Evolutionary conservation across 192 early-diverging fungal genomes (phyloP).

Genomic region (Backusella psychrophila): DNA sequence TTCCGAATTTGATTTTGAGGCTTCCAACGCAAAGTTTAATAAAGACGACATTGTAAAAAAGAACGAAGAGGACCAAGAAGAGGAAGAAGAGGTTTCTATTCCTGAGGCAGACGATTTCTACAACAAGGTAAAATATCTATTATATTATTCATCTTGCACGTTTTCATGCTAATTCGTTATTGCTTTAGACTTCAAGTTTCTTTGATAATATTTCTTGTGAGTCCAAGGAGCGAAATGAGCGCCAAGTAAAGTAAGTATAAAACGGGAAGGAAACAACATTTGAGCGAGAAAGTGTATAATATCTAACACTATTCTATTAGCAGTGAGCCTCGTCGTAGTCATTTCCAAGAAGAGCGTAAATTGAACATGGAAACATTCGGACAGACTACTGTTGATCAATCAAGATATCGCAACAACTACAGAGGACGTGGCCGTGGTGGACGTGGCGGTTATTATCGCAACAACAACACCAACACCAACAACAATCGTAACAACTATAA

Average conservation of each 20-base stretch:
- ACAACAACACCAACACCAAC: conserved; percentile 15
- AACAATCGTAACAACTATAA: conserved; percentile 2
- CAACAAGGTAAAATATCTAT: conserved; percentile 48
- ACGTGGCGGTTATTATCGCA: conserved; percentile 39
- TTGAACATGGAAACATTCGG: conserved; percentile 98
- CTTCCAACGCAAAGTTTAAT: conserved; percentile 72
- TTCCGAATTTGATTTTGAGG: conserved; percentile 95
- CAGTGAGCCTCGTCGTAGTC: conserved; percentile 63
- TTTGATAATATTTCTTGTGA: conserved; percentile 99
- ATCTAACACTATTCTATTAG: neutral
- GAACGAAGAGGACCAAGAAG: conserved; percentile 39
- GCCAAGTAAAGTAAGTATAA: conserved; percentile 13
- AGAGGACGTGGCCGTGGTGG: conserved; percentile 53
- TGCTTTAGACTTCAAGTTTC: conserved; percentile 98
- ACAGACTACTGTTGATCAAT: conserved; percentile 70
- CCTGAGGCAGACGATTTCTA: conserved; percentile 67
- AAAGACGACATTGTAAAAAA: conserved; percentile 52
- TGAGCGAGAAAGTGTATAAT: neutral
- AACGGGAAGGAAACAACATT: neutral
- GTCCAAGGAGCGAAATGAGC: conserved; percentile 55
- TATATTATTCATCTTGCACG: neutral
- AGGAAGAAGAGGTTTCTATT: conserved; percentile 55
- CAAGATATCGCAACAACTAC: conserved; percentile 53
- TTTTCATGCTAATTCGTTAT: conserved; percentile 45
- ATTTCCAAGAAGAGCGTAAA: conserved; percentile 82